Percentiles rank a stretch among this genome's conserved stretches.
phyloP scores from a whole-genome alignment of 441 rosid species.

The Heliophila coronopifolia region DNA sequence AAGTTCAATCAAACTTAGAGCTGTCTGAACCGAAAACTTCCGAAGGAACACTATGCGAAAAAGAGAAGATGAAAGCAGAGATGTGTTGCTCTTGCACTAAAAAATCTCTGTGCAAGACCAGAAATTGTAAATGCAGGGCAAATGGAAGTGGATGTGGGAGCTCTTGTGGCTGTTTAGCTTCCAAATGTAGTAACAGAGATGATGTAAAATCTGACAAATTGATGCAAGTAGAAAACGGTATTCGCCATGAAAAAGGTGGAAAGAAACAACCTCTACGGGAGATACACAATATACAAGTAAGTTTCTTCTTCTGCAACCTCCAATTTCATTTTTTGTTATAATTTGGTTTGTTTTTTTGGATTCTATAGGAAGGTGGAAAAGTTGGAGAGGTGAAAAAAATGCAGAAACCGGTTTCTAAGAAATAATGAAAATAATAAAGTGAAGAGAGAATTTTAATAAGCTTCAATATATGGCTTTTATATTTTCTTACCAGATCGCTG shows the following conservation, averaged over 20 bases:
- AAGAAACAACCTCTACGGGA: slow-evolving; percentile 59
- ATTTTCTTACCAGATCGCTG: no score
- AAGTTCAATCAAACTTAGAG: slow-evolving; percentile 10
- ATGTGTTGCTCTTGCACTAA: slow-evolving; percentile 75
- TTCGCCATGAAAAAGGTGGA: slow-evolving; percentile 26
- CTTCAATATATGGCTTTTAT: no score
- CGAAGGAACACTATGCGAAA: slow-evolving; percentile 21
- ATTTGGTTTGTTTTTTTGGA: background rate
- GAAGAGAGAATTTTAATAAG: no score
- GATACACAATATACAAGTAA: slow-evolving; percentile 61
- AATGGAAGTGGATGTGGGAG: slow-evolving; percentile 53
- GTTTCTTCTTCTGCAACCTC: background rate
- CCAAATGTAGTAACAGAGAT: slow-evolving; percentile 67
- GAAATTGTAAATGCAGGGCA: slow-evolving; percentile 63
- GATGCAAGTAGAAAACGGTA: slow-evolving; percentile 21
- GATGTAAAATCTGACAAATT: slow-evolving; percentile 22
- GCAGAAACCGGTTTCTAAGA: slow-evolving; percentile 18
- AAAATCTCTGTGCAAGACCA: slow-evolving; percentile 70
- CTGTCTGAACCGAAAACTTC: slow-evolving; percentile 33
- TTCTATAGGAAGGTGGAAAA: slow-evolving; percentile 20
- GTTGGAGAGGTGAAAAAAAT: slow-evolving; percentile 13
- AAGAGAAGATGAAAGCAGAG: slow-evolving; percentile 28
- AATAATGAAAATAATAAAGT: background rate
- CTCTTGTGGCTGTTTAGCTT: slow-evolving; percentile 55
- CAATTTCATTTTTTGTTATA: background rate